phyloP scores from a whole-genome alignment of 1,284 basidiomycete genomes.

The Gymnopus androsaceus region DNA sequence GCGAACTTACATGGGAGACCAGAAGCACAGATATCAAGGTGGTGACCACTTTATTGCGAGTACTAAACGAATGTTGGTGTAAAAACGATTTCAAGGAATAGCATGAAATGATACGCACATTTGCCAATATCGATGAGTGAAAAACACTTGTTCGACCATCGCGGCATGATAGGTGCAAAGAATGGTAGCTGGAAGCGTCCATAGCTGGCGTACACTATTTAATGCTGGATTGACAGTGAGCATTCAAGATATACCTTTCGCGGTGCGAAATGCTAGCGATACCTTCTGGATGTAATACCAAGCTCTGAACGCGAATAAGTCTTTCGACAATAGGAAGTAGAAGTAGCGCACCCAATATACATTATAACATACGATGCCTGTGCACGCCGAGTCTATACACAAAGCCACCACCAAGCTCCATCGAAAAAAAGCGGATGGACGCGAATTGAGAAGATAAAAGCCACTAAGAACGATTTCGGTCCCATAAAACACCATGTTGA shows the following conservation, averaged over 20 bases:
- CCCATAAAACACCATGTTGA: constrained; percentile 13
- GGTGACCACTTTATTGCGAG: constrained; percentile 9
- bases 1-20: constrained; percentile 2
- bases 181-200: constrained; percentile 6
- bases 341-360: constrained; percentile 6
- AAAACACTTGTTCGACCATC: constrained; percentile 8
- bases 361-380: constrained; percentile 8
- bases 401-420: constrained; percentile 7
- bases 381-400: constrained; percentile 5
- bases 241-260: neutral
- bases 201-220: neutral
- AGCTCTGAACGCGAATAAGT: neutral
- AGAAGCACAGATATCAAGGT: neutral
- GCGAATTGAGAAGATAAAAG: constrained; percentile 3
- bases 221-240: neutral
- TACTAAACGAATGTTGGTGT: neutral
- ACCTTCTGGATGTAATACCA: constrained; percentile 2
- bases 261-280: neutral
- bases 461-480: constrained; percentile 7
- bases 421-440: neutral
- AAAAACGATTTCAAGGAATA: neutral
- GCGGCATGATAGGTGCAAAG: constrained; percentile 8
- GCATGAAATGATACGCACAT: constrained; percentile 1
- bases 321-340: neutral
- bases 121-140: constrained; percentile 11